Evolutionary conservation across 306 rosid genomes (phyloP).

Genomic region (Carpinus fangiana): DNA sequence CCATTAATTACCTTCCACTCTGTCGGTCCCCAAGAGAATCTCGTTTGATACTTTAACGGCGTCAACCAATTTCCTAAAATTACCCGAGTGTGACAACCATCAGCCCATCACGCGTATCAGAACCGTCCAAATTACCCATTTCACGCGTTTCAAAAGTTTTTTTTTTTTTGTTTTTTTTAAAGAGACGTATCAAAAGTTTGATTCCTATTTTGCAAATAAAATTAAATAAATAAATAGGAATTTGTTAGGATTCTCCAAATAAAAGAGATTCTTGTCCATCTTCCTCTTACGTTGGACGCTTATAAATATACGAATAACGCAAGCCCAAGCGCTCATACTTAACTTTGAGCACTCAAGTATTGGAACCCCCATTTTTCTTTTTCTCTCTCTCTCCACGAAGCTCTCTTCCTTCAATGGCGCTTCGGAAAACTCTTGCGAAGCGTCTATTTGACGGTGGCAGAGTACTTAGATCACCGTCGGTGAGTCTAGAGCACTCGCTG

Average conservation of each 20-base stretch:
- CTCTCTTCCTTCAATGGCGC: conserved; percentile 52
- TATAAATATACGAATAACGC: conserved; percentile 19
- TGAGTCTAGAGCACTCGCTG: conserved; percentile 1
- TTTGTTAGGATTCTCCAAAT: no score
- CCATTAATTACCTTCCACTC: neutral
- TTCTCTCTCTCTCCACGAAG: neutral
- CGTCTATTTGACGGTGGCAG: conserved; percentile 32
- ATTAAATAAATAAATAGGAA: no score
- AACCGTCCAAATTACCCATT: no score
- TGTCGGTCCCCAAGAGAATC: no score
- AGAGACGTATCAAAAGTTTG: no score
- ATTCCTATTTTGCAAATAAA: neutral
- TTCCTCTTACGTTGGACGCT: conserved; percentile 21
- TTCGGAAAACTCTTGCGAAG: conserved; percentile 49
- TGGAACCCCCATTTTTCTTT: neutral
- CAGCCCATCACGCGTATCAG: no score
- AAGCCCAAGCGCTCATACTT: neutral
- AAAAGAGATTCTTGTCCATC: conserved; percentile 12
- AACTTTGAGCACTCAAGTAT: conserved; percentile 2
- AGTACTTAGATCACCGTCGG: conserved; percentile 11
- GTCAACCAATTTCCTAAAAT: no score
- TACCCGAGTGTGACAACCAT: no score
- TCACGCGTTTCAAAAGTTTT: no score
- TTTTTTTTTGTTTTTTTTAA: no score
- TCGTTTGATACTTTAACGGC: no score